These are phyloP conservation scores for Globisporangium nodosum DNA, from an alignment of 352 stramenopile species.

Conservation along the genomic window DNA sequence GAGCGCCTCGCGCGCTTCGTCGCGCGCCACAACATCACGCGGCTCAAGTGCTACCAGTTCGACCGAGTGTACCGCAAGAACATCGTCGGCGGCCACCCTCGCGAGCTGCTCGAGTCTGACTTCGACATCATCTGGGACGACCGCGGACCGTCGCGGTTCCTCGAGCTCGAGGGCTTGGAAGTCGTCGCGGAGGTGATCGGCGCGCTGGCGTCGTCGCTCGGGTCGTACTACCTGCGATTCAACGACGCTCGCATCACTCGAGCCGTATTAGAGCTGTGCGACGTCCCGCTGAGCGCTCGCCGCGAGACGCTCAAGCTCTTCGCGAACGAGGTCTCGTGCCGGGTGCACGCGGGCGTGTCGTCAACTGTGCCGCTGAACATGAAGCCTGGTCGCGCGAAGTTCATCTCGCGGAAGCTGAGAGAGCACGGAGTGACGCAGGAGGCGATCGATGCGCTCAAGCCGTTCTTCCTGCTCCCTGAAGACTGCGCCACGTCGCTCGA, in stretches of 20 bases:
- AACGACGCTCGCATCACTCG: conserved; percentile 72
- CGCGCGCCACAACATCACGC: conserved; percentile 70
- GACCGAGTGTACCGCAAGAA: conserved; percentile 80
- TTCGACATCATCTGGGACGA: conserved; percentile 87
- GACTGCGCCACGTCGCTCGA: conserved; percentile 56
- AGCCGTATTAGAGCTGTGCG: conserved; percentile 66
- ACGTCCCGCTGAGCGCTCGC: conserved; percentile 38
- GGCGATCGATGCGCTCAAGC: conserved; percentile 50
- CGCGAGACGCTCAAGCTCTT: conserved; percentile 74
- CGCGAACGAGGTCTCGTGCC: conserved; percentile 66
- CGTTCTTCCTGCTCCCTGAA: conserved; percentile 74
- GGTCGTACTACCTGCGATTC: conserved; percentile 74
- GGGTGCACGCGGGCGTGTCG: conserved; percentile 51
- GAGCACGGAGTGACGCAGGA: conserved; percentile 44
- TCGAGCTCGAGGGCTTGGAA: conserved; percentile 74
- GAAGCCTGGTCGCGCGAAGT: conserved; percentile 69
- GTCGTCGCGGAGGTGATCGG: conserved; percentile 75
- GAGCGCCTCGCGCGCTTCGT: conserved; percentile 79
- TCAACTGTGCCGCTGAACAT: conserved; percentile 54
- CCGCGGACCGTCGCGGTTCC: conserved; percentile 44
- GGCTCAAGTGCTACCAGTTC: conserved; percentile 84
- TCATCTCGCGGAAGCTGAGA: conserved; percentile 63
- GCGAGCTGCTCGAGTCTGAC: conserved; percentile 75
- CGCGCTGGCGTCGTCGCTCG: conserved; percentile 45
- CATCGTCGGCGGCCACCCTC: conserved; percentile 64